Conservation (phyloP, 768 basidiomycete species). For the Rhizopogon rudus region DNA sequence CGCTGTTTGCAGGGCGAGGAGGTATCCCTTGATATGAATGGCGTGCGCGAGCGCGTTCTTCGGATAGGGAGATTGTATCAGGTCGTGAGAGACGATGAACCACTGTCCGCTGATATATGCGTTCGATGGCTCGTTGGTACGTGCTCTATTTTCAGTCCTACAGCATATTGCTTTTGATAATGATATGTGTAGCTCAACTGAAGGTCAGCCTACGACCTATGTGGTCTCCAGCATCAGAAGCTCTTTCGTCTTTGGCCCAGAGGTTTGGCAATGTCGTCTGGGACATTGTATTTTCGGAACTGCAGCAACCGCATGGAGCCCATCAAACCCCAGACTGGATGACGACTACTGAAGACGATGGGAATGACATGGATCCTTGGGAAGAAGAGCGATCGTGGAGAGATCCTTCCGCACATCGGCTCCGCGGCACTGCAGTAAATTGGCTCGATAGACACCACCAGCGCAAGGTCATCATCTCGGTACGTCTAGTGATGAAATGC, state of each 20-base stretch:
- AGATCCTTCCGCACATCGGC: conserved; percentile 65
- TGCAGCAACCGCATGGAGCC: conserved; percentile 27
- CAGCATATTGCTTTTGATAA: neutral
- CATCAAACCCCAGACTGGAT: conserved; percentile 20
- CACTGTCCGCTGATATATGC: conserved; percentile 53
- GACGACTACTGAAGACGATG: conserved; percentile 15
- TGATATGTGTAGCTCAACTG: conserved; percentile 58
- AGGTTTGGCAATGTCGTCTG: conserved; percentile 72
- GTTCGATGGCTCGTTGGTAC: conserved; percentile 70
- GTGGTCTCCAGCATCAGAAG: conserved; percentile 77
- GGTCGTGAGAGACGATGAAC: conserved; percentile 49
- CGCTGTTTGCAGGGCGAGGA: conserved; percentile 79
- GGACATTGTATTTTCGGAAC: conserved; percentile 60
- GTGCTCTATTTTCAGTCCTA: conserved; percentile 12
- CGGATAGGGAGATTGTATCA: conserved; percentile 69
- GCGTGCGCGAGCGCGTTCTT: conserved; percentile 81
- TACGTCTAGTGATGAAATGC: conserved; percentile 13
- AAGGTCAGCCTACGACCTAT: conserved; percentile 91
- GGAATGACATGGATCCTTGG: conserved; percentile 30
- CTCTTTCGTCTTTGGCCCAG: conserved; percentile 47
- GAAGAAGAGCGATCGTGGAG: conserved; percentile 77
- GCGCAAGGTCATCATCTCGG: conserved; percentile 28
- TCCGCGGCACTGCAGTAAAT: conserved; percentile 41
- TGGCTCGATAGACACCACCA: conserved; percentile 38
- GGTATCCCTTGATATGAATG: conserved; percentile 69